phyloP scores from a whole-genome alignment of 768 basidiomycete species.

The Termitomyces sp. region DNA sequence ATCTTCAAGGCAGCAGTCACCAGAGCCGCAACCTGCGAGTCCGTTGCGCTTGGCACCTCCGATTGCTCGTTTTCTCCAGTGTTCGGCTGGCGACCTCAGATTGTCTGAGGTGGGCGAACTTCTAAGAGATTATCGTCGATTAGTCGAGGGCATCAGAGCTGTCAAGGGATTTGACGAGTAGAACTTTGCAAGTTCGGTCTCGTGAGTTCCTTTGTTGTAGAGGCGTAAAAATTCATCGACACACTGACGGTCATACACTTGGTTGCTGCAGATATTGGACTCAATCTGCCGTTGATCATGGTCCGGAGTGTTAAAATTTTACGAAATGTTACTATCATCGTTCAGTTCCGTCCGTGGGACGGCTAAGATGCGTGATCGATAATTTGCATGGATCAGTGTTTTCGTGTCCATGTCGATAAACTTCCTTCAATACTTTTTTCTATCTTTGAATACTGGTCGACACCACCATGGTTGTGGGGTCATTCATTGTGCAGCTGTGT shows the following conservation, averaged over 20 bases:
- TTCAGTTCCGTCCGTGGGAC: not conserved
- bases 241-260: not conserved
- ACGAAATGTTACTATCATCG: not conserved
- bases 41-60: conserved; percentile 50
- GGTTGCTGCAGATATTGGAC: not conserved
- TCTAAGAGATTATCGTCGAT: conserved; percentile 71
- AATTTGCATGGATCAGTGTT: not conserved
- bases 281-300: not conserved
- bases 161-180: conserved; percentile 52
- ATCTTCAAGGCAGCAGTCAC: conserved; percentile 33
- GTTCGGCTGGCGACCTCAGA: conserved; percentile 68
- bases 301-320: not conserved
- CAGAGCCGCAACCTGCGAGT: conserved; percentile 11
- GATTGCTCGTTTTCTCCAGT: conserved; percentile 64
- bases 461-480: not conserved
- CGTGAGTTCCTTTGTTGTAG: not conserved
- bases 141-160: conserved; percentile 63
- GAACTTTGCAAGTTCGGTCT: conserved; percentile 2
- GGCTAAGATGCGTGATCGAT: not conserved
- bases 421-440: not conserved
- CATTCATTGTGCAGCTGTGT: not conserved
- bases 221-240: not conserved
- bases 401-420: conserved; percentile 1
- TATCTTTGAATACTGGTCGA: not conserved
- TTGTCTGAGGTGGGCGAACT: conserved; percentile 79